These are phyloP conservation scores for Leccinellum luteum DNA, from an alignment of 768 basidiomycete species.

Conservation along the genomic window DNA sequence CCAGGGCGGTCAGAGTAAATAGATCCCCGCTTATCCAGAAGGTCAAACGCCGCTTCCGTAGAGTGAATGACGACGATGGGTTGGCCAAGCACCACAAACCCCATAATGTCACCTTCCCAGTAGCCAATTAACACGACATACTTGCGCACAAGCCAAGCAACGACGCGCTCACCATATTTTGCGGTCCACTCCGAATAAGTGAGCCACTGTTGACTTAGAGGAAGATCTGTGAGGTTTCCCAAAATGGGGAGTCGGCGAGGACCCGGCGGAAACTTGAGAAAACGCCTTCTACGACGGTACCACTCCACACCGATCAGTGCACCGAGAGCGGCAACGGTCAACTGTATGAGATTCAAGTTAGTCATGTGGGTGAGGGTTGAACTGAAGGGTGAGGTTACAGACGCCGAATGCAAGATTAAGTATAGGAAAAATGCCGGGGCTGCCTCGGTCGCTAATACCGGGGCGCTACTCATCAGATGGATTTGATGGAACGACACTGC, in stretches of 20 bases:
- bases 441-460: no score
- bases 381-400: neutral
- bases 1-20: slow-evolving; percentile 6
- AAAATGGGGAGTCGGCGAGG: slow-evolving; percentile 1
- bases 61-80: slow-evolving; percentile 5
- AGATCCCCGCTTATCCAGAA: slow-evolving; percentile 4
- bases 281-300: slow-evolving; percentile 1
- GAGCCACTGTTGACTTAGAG: neutral
- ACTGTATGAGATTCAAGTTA: neutral
- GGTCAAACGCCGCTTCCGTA: neutral
- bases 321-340: neutral
- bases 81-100: slow-evolving; percentile 4
- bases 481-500: no score
- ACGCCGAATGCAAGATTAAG: neutral
- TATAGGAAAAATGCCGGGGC: neutral
- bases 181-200: slow-evolving; percentile 4
- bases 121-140: neutral
- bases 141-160: neutral
- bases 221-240: slow-evolving; percentile 1
- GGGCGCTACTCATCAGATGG: no score
- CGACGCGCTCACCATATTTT: neutral
- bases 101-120: neutral
- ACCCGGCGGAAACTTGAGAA: slow-evolving; percentile 1
- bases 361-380: neutral
- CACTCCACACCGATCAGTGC: neutral